A percentile compares a stretch with the other conserved stretches of the same genome.
Evolutionary conservation across 495 filamentous ascomycete genomes (phyloP).

Genomic region (Cudoniella acicularis): DNA sequence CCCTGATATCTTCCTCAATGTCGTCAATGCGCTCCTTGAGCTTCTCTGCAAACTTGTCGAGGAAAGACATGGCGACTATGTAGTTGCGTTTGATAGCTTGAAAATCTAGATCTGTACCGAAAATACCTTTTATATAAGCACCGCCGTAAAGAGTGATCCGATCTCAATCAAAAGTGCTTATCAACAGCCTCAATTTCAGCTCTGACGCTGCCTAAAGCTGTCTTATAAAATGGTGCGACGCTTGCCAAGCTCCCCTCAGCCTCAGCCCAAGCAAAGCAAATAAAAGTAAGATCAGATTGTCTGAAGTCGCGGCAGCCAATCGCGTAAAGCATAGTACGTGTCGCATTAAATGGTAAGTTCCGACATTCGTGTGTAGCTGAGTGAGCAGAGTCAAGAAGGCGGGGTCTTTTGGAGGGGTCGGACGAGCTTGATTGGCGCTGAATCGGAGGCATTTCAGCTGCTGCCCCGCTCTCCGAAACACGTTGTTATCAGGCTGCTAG

Average conservation of each 20-base stretch:
- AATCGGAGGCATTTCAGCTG: too few species aligned
- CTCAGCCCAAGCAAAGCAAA: not conserved
- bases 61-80: constrained; percentile 14
- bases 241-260: not conserved
- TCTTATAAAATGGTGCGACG: not conserved
- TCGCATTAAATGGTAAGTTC: too few species aligned
- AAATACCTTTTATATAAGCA: too few species aligned
- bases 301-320: not conserved
- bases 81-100: too few species aligned
- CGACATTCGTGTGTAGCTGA: too few species aligned
- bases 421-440: not conserved
- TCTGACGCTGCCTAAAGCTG: too few species aligned
- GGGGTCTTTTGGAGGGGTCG: not conserved
- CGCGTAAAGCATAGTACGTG: not conserved
- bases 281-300: not conserved
- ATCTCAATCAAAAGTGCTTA: too few species aligned
- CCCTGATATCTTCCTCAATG: not conserved
- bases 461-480: too few species aligned
- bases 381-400: too few species aligned
- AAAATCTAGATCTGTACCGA: too few species aligned
- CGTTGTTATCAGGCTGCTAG: not conserved
- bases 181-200: too few species aligned
- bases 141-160: too few species aligned
- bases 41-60: constrained; percentile 7
- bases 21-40: constrained; percentile 3